Percentiles rank a stretch among this genome's conserved stretches.
These are phyloP conservation scores for Pseudozyma hubeiensis DNA, from an alignment of 1,284 basidiomycete species.

Conservation along the genomic window DNA sequence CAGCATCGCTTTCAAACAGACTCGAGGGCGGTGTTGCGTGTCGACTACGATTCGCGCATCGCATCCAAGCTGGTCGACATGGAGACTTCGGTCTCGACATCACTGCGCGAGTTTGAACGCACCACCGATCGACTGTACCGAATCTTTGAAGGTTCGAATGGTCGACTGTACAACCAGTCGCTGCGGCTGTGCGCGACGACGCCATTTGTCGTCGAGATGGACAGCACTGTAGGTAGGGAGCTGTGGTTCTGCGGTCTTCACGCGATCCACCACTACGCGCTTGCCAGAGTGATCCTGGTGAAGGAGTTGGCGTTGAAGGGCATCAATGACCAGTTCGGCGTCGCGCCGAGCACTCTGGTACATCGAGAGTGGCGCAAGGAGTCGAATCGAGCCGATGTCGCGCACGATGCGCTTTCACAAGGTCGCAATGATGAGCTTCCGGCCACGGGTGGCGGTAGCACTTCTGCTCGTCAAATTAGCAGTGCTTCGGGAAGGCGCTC, in stretches of 20 bases:
- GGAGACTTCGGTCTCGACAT: constrained; percentile 41
- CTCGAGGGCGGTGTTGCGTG: constrained; percentile 10
- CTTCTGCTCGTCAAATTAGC: constrained; percentile 1
- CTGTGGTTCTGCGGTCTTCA: constrained; percentile 65
- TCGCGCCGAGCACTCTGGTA: constrained; percentile 62
- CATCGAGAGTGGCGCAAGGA: constrained; percentile 47
- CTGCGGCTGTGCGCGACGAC: constrained; percentile 58
- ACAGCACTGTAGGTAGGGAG: constrained; percentile 48
- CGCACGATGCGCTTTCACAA: constrained; percentile 17
- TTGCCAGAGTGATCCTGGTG: constrained; percentile 59
- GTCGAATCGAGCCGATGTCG: constrained; percentile 22
- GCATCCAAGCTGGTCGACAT: constrained; percentile 31
- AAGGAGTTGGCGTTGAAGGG: constrained; percentile 51
- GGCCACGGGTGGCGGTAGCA: neutral
- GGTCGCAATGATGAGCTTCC: constrained; percentile 14
- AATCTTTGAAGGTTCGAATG: constrained; percentile 36
- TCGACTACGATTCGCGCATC: constrained; percentile 60
- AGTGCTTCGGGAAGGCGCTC: constrained; percentile 13
- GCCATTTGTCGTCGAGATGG: constrained; percentile 52
- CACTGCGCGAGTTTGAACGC: constrained; percentile 48
- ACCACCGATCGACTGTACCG: constrained; percentile 30
- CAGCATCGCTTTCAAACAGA: constrained; percentile 9
- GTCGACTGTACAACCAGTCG: constrained; percentile 31
- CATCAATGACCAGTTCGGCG: constrained; percentile 59
- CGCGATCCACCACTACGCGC: constrained; percentile 64